Percentiles rank a stretch among this genome's conserved stretches.
These are phyloP conservation scores for Harringtonia lauricola DNA, from an alignment of 2,329 filamentous ascomycete species.

Conservation along the genomic window DNA sequence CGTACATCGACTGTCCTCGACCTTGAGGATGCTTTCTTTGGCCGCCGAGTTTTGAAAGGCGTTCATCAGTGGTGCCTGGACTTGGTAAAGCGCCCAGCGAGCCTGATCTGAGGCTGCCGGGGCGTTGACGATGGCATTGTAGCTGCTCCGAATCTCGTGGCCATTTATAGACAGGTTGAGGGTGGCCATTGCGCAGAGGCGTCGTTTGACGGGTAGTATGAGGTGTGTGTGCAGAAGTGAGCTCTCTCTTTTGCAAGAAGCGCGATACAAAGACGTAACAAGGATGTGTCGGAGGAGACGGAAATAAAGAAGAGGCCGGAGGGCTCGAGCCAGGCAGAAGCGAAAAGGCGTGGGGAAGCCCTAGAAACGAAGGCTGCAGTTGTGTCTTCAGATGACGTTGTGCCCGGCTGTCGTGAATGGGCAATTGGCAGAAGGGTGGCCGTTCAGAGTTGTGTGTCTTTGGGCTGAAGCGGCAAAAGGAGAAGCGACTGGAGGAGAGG, in stretches of 20 bases:
- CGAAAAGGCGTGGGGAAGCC: constrained; percentile 3
- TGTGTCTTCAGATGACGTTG: not conserved
- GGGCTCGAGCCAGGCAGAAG: not conserved
- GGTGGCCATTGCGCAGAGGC: constrained; percentile 52
- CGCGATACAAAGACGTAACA: not conserved
- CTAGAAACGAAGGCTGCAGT: not conserved
- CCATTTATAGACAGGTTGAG: constrained; percentile 72
- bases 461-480: too few species aligned
- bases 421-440: too few species aligned
- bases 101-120: constrained; percentile 51
- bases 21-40: constrained; percentile 93
- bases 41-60: constrained; percentile 78
- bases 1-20: constrained; percentile 79
- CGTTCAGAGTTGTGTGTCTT: not conserved
- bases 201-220: too few species aligned
- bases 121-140: constrained; percentile 46
- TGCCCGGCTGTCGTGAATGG: not conserved
- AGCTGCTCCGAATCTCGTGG: constrained; percentile 76
- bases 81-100: constrained; percentile 90
- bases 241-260: too few species aligned
- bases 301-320: not conserved
- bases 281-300: not conserved
- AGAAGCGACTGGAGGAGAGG: not conserved
- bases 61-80: constrained; percentile 83
- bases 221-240: too few species aligned